Conservation (phyloP, 768 basidiomycete genomes). For the Amanita rimosa region DNA sequence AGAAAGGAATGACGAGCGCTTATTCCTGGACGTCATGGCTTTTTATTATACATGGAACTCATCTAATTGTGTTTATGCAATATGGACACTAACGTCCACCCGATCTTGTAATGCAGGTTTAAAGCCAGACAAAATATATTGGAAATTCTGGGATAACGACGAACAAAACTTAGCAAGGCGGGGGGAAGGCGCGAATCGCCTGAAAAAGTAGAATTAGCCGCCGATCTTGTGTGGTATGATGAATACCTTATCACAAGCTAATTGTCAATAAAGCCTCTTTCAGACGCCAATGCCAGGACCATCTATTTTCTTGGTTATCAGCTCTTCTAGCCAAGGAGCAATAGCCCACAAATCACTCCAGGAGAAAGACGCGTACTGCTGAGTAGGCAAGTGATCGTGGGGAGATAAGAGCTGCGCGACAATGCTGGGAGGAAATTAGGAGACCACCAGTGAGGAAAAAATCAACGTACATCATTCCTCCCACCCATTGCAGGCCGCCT, state of each 20-base stretch:
- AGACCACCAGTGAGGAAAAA: conserved; percentile 7
- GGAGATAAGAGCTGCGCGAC: conserved; percentile 46
- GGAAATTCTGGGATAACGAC: conserved; percentile 1
- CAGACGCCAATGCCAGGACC: conserved; percentile 60
- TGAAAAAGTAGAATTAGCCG: conserved; percentile 3
- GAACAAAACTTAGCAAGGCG: not conserved
- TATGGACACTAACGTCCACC: not conserved
- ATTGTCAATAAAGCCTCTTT: conserved; percentile 5
- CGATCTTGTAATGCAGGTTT: conserved; percentile 1
- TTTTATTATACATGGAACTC: not conserved
- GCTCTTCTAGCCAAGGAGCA: conserved; percentile 71
- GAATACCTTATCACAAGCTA: not conserved
- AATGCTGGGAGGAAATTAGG: conserved; percentile 30
- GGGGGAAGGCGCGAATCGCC: not conserved
- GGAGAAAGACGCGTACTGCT: conserved; percentile 59
- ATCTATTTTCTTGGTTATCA: conserved; percentile 50
- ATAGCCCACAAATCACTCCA: conserved; percentile 61
- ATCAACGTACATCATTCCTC: conserved; percentile 47
- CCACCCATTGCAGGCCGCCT: conserved; percentile 63
- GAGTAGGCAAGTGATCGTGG: conserved; percentile 24
- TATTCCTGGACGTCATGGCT: not conserved
- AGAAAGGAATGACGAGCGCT: conserved; percentile 4
- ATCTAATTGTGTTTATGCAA: conserved; percentile 1
- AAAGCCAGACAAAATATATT: conserved; percentile 1
- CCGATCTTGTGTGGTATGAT: conserved; percentile 1